Evolutionary conservation across 1,284 basidiomycete species (phyloP), one percentile per base, ranked within the genome.

Genomic region (Xerocomus minutiporus): DNA sequence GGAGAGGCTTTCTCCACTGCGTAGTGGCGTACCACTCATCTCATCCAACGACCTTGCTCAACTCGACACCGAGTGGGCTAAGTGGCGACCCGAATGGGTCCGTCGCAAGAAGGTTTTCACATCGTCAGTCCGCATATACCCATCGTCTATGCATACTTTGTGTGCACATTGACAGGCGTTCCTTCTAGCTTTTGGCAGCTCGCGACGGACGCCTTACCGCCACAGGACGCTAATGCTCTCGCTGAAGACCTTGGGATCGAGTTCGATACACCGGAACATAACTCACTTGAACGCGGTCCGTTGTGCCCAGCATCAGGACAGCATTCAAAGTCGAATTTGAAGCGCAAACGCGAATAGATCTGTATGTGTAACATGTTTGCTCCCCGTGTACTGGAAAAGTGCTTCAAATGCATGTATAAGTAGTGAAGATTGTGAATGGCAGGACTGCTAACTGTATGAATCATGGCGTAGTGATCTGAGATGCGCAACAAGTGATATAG

Each of bases 211-310:
- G 65, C 80, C 13, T 64, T 89, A 11, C 65, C 82, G 6, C 83
- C 83, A 39, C 80, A 82, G 64, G 84, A 89, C 42, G 78, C 83
- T 1, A 63, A 68, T 9, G 73, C 71, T 40, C 78, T 91, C 13
- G 76, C 75, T 15, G 88, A 90, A 64, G 83, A 88, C 50, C 77
- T 91, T 12, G 88, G 88, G 4, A 79, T 91, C 52, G 89, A 91
- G 69, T 69, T 75, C 40, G 89, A 91, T 61, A 81, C 83, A 8
- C 52, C 72, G 1, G 88, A 90, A 68, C 88, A 90, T 63, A 54
- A 59, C 25, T 65, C 68, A 17, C 66, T 91, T 36, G 65, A 70
- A 50, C 61, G 50, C 26, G 60, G 62, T 9, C 52, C 65, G 20
- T 44, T 67, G 38, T 67, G 65, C 11, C 36, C 36, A 1, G 36